Conservation (phyloP, 345 rosid genomes). For the Linum lewisii region DNA sequence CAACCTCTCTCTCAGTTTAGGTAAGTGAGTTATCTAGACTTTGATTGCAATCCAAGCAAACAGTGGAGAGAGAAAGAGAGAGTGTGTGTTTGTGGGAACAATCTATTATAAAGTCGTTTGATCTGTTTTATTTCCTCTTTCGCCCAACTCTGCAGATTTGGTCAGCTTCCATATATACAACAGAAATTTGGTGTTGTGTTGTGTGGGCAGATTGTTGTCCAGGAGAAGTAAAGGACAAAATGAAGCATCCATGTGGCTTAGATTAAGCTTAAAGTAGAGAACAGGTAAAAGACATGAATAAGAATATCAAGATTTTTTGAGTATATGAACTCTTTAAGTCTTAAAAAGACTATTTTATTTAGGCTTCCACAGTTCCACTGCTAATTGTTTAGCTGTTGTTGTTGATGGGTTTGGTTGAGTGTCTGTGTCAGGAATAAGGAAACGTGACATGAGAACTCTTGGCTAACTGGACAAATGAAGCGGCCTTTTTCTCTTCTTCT, state of each 20-base stretch:
- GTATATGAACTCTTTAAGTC: neutral
- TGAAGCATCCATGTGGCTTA: conserved; percentile 5
- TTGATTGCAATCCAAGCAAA: conserved; percentile 73
- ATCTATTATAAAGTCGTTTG: conserved; percentile 35
- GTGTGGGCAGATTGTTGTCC: neutral
- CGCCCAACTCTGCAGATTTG: neutral
- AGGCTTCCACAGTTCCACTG: neutral
- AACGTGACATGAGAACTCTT: neutral
- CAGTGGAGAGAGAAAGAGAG: conserved; percentile 18
- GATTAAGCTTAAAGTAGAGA: neutral
- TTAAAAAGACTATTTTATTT: neutral
- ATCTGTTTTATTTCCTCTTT: neutral
- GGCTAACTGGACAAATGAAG: neutral
- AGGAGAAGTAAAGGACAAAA: neutral
- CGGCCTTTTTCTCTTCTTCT: too few relatives aligned
- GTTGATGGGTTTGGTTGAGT: neutral
- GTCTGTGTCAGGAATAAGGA: conserved; percentile 11
- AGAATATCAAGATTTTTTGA: neutral
- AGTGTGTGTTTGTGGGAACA: too few relatives aligned
- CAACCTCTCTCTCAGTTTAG: conserved; percentile 12
- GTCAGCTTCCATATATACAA: neutral
- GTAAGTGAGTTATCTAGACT: conserved; percentile 28
- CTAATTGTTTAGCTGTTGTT: neutral
- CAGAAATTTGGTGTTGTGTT: neutral
- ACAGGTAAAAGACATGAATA: neutral